Evolutionary conservation across 768 basidiomycete species (phyloP), one percentile per base, ranked within the genome.

Genomic region (Mycena chlorophos): DNA sequence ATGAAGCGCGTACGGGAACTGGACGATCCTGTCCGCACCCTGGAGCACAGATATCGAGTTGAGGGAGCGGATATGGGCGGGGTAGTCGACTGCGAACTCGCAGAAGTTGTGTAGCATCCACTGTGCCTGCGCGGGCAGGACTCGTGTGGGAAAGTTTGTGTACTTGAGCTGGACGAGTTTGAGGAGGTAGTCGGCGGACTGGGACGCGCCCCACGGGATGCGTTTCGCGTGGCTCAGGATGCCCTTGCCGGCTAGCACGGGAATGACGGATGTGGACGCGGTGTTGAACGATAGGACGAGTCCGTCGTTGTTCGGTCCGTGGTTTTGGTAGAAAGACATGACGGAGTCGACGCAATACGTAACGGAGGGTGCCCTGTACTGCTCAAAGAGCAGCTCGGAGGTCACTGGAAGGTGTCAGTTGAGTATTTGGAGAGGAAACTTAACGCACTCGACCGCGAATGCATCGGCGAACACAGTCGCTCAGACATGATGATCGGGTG

Each of bases 401-500:
- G 94, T 96, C 52, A 97, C 93, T 95, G 65, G 40, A 40, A 22
- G 26, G 29, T 5, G 34, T 40, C 26, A 51, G 54, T 42, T 23
- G 20, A 26, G 25, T 25, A 28, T 27, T 19, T 23, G 23, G 20
- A 4, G 22, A 51, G 43, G 40, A 2, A 38, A 22, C 3, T 42
- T 19, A 17, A 81, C 92, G 52, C 68, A 96, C 95, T 68, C 39
- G 87, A 82, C 66, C 97, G 78, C 2, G 93, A 97, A 70, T 95
- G 91, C 20, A 95, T 69, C 0, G 94, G 94, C 23, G 94, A 91
- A 51, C 86, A 87, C 2, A 98, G 74, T 5, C 94, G 80, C 70
- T 99, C 97, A 0, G 94, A 89, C 92, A 98, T 97, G 54, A 97
- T 73, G 19, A 99, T 77, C 0, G 95, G 94, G 66, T 97, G 94